Evolutionary conservation across 768 basidiomycete genomes (phyloP).

Genomic region (Psilocybe tampanensis): DNA sequence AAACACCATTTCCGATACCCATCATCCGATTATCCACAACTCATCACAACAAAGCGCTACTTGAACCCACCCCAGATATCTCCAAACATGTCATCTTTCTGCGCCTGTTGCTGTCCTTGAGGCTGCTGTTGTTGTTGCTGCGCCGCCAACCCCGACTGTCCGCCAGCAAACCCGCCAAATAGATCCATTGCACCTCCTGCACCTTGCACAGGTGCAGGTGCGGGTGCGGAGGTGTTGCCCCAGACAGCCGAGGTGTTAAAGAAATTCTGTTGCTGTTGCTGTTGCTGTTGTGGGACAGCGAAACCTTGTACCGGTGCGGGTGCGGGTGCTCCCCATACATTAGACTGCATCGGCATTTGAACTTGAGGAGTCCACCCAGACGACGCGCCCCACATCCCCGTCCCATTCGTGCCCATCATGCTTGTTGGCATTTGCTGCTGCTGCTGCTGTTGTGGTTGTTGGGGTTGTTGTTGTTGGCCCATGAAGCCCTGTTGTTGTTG

Average conservation of each 20-base stretch:
- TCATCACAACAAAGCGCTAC: too few species aligned
- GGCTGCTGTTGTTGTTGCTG: too few species aligned
- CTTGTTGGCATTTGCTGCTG: too few species aligned
- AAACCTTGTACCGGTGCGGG: constrained; percentile 13
- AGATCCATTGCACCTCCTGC: background rate
- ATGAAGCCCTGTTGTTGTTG: constrained; percentile 10
- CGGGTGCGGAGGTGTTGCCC: constrained; percentile 31
- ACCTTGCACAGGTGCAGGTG: constrained; percentile 2
- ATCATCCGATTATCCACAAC: too few species aligned
- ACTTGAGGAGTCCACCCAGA: too few species aligned
- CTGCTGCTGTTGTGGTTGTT: too few species aligned
- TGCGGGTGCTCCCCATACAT: constrained; percentile 39
- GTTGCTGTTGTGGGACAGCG: constrained; percentile 22
- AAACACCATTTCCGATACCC: too few species aligned
- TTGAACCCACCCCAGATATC: constrained; percentile 87
- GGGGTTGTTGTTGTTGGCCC: constrained; percentile 12
- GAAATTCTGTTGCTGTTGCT: constrained; percentile 37
- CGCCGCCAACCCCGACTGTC: too few species aligned
- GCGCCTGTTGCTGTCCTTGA: constrained; percentile 24
- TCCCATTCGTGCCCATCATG: constrained; percentile 18
- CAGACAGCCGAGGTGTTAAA: constrained; percentile 64
- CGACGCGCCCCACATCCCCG: constrained; percentile 56
- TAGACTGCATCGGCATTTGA: constrained; percentile 31
- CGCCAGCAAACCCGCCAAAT: background rate
- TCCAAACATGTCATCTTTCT: constrained; percentile 81